Conservation (phyloP, 192 early-diverging fungal genomes). For the Cetraspora pellucida region DNA sequence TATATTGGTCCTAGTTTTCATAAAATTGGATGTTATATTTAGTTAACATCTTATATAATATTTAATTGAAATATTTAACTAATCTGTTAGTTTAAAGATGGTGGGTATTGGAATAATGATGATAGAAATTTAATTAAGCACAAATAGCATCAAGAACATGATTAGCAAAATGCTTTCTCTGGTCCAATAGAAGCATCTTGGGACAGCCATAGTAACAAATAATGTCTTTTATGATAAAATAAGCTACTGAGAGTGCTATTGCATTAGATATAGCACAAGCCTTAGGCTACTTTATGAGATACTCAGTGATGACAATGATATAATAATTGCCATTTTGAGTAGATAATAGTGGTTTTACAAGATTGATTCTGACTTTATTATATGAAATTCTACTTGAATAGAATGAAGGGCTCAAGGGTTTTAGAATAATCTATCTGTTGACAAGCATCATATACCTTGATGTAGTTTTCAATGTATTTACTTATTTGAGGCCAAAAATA, state of each 20-base stretch:
- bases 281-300: constrained; percentile 28
- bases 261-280: constrained; percentile 1
- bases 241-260: not conserved
- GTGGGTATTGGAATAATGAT: not conserved
- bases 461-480: constrained; percentile 23
- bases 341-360: not conserved
- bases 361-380: constrained; percentile 19
- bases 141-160: not conserved
- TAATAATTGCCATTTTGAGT: constrained; percentile 21
- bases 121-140: not conserved
- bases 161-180: constrained; percentile 27
- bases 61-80: not conserved
- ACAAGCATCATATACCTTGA: constrained; percentile 35
- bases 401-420: not conserved
- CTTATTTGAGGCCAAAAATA: constrained; percentile 13
- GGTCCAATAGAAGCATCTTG: not conserved
- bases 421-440: not conserved
- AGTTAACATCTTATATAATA: too few relatives aligned
- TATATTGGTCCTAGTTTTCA: not conserved
- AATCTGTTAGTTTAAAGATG: constrained; percentile 8
- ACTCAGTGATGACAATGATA: constrained; percentile 32
- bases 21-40: not conserved
- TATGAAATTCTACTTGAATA: not conserved
- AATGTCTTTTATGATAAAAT: constrained; percentile 24
- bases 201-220: constrained; percentile 21